Base-by-base conservation (phyloP, 805 yeast genomes). In the Pichia gijzeniarum region DNA sequence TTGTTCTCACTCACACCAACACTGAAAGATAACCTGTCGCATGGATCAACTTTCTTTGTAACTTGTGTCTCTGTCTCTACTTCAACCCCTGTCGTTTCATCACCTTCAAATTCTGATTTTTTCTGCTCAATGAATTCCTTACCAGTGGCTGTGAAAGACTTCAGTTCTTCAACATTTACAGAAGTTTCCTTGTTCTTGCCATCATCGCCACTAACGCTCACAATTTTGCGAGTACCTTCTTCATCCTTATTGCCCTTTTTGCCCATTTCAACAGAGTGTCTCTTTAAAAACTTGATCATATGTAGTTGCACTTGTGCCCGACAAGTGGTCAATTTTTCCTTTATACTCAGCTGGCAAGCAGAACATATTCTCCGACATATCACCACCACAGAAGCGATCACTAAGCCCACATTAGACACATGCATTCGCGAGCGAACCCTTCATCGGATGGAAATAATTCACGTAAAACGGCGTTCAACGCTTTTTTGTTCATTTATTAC, bases 1-100 rank as follows among this genome's bases (percentile, higher is more conserved):
- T 82, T 80, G 63, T 88, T 90, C 55, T 89, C 96, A n/a, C 95
- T 79, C 8, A 91, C 95, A 4, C 97, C 97, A 14, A 89, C 96
- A 38, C 71, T 69, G 63, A 87, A 91, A 2, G 89, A 80, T 18
- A 83, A 70, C 35, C 85, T 73, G 41, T 65, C 54, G 54, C 77
- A 77, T 3, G 82, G 80, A 45, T 71, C 34, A 6, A n/a, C 33
- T 2, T 32, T 21, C 14, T 32, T 17, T 7, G 8, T 14, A n/a
- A 7, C 33, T 9, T 9, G 33, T 30, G 16, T 30, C 8, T 30
- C 6, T 12, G 14, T 30, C 10, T 32, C 30, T 8, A 17, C 38
- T 13, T 22, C 8, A 25, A 13, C 27, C 14, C n/a, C 39, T n/a
- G n/a, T n/a, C n/a, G n/a, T n/a, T n/a, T n/a, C n/a, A n/a, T n/a